Percentiles rank a stretch among this genome's conserved stretches.
phyloP scores from a whole-genome alignment of 2,329 filamentous ascomycete species.

The Penicillium hesseltinei region DNA sequence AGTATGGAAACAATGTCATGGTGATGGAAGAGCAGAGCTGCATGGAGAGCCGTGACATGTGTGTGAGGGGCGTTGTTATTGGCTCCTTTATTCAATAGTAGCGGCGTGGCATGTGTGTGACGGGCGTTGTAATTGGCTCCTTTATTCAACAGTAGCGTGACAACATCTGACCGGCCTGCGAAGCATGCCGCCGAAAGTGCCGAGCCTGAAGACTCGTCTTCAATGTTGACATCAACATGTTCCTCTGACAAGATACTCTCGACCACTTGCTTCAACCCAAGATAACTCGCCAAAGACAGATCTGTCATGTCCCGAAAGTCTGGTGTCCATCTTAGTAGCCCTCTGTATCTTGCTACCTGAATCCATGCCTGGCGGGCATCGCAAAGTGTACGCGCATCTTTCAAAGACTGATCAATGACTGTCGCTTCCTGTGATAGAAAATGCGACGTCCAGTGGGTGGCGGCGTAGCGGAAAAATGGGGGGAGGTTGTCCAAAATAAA shows the following conservation, averaged over 20 bases:
- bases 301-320: background rate
- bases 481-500: background rate
- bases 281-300: background rate
- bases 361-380: background rate
- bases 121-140: background rate
- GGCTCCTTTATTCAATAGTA: background rate
- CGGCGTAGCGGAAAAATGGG: background rate
- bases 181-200: background rate
- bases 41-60: background rate
- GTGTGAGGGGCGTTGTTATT: background rate
- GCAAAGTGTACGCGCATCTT: background rate
- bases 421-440: background rate
- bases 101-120: background rate
- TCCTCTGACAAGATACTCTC: background rate
- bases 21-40: background rate
- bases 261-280: background rate
- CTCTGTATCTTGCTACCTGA: background rate
- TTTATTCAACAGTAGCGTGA: background rate
- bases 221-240: background rate
- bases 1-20: background rate
- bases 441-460: background rate
- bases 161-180: background rate
- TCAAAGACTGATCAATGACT: background rate
- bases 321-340: background rate
- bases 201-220: background rate